These are phyloP conservation scores for Chytriomyces hyalinus DNA, from an alignment of 192 early-diverging fungal species.

Conservation along the genomic window DNA sequence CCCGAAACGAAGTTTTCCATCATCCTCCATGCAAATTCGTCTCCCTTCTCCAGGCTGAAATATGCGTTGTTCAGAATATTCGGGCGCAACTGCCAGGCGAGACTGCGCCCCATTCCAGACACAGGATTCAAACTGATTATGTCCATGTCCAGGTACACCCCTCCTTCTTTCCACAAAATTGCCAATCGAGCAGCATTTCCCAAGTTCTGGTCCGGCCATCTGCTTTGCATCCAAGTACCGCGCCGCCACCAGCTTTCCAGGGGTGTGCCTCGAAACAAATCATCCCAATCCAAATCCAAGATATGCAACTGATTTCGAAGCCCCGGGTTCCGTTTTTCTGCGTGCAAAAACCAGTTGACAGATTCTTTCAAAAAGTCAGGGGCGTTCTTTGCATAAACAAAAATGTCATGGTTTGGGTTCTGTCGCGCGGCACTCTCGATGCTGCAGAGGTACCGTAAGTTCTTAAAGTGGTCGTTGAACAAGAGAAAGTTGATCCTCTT, in stretches of 20 bases:
- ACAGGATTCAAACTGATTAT: constrained; percentile 46
- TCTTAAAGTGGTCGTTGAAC: constrained; percentile 35
- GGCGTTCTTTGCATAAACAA: constrained; percentile 33
- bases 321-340: background rate
- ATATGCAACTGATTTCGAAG: constrained; percentile 9
- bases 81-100: constrained; percentile 30
- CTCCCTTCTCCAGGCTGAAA: constrained; percentile 34
- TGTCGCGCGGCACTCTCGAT: constrained; percentile 40
- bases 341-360: constrained; percentile 15
- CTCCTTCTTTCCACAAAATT: constrained; percentile 37
- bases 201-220: constrained; percentile 46
- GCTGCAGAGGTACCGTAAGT: constrained; percentile 38
- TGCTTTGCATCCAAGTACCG: constrained; percentile 19
- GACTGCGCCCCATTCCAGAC: constrained; percentile 24
- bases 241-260: constrained; percentile 38
- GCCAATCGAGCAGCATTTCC: constrained; percentile 46
- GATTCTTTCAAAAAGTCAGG: constrained; percentile 29
- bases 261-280: constrained; percentile 37
- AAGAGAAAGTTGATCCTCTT: constrained; percentile 39
- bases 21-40: constrained; percentile 41
- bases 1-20: constrained; percentile 49
- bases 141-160: constrained; percentile 48
- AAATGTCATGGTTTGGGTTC: constrained; percentile 38
- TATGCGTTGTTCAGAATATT: constrained; percentile 42
- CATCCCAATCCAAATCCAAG: constrained; percentile 16